phyloP scores from a whole-genome alignment of 2,329 filamentous ascomycete species.

The Pseudogymnoascus sp. region DNA sequence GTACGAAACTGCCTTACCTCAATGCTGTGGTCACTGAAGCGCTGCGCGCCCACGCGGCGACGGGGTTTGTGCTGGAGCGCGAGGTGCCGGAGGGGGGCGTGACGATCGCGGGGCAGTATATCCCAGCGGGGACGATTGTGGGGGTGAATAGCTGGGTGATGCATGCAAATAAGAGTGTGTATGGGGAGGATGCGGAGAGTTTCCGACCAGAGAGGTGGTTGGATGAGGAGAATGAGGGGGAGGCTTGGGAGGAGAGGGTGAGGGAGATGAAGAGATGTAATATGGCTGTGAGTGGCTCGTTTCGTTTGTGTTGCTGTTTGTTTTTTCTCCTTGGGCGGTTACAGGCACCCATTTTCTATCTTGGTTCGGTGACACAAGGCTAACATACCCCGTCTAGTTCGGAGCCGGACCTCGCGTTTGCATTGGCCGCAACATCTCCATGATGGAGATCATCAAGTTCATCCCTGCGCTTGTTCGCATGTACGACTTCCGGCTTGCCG shows the following conservation, averaged over 20 bases:
- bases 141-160: constrained; percentile 35
- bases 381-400: constrained; percentile 20
- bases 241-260: neutral
- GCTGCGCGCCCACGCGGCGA: constrained; percentile 40
- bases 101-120: constrained; percentile 23
- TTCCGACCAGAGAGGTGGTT: constrained; percentile 42
- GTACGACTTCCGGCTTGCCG: constrained; percentile 27
- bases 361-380: neutral
- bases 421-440: constrained; percentile 34
- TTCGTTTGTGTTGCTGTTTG: neutral
- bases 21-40: constrained; percentile 43
- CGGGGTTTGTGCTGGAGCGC: constrained; percentile 39
- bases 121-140: constrained; percentile 29
- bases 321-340: neutral
- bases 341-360: neutral
- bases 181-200: constrained; percentile 31
- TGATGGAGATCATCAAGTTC: constrained; percentile 35
- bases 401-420: constrained; percentile 27
- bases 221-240: constrained; percentile 19
- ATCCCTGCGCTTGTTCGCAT: constrained; percentile 31
- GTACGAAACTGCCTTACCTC: constrained; percentile 39
- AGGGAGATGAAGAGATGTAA: constrained; percentile 7
- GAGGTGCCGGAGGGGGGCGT: constrained; percentile 31
- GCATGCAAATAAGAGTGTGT: constrained; percentile 31
- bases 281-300: neutral